Evolutionary conservation across 257 asterid genomes (phyloP), one percentile per base, ranked within the genome.

Genomic region (Handroanthus guayacan): DNA sequence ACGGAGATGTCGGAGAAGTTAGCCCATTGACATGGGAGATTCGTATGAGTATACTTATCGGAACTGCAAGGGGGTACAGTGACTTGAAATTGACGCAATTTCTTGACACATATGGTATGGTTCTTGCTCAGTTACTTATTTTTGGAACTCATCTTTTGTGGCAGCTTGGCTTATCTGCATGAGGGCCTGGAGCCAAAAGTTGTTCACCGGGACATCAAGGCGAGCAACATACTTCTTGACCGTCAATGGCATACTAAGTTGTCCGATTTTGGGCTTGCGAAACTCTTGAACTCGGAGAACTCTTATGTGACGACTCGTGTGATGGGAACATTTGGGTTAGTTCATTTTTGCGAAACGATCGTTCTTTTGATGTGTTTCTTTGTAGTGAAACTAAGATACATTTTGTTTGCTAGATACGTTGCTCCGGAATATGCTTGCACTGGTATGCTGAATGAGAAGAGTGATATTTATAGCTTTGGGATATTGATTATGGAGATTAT

Each of bases 341-440:
- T 86, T 64, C 25, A 8, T 71, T 83, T 31, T 80, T 72, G 12
- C 62, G n/a, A 6, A 34, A 18, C 17, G 20, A 45, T 64, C 31
- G 4, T 71, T 69, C 56, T 62, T 54, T 43, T 36, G 45, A 13
- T 9, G 54, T 41, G 38, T 75, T 48, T 52, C 31, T 18, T 17
- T 68, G 18, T 63, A 13, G 20, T 9, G 14, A 5, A 56, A 69
- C 70, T 43, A 65, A 36, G 9, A n/a, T 44, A 12, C 6, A 81
- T 66, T 57, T 79, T 67, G 51, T 76, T 48, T 74, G 79, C 81
- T 79, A 95, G 99, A 63, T 92, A 95, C 79, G 99, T 95, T 76
- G 98, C 99, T 60, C 99, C 99, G 25, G 99, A 95, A 81, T 95
- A 95, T 76, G 99, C 99, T 55, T 92, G 96, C 86, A 89, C 99